A percentile compares a stretch with the other conserved stretches of the same genome.
phyloP scores from a whole-genome alignment of 2,329 filamentous ascomycete genomes.

The Pestalotiopsis sp. region DNA sequence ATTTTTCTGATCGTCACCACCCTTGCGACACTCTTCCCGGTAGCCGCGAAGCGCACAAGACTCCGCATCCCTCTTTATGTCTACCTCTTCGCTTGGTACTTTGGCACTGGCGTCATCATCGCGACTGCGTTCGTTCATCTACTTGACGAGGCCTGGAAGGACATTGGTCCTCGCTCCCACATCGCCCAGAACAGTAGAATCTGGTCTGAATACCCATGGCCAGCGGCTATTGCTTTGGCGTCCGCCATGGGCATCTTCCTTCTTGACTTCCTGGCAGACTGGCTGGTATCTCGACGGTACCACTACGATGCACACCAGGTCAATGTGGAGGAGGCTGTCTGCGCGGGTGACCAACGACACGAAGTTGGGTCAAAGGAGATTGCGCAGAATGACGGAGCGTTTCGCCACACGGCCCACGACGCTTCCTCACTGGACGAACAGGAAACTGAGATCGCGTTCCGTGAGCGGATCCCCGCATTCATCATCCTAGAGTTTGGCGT shows the following conservation, averaged over 20 bases:
- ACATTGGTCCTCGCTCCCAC: constrained; percentile 48
- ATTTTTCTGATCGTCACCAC: constrained; percentile 75
- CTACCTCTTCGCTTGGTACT: constrained; percentile 89
- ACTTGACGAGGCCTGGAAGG: constrained; percentile 77
- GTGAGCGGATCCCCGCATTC: constrained; percentile 80
- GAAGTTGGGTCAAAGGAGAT: too few relatives aligned
- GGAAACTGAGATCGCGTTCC: constrained; percentile 59
- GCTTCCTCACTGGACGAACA: constrained; percentile 41
- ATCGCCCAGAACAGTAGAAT: constrained; percentile 9
- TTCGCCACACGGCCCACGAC: constrained; percentile 52
- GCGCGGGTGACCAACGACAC: constrained; percentile 40
- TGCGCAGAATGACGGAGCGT: constrained; percentile 8
- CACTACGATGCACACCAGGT: background rate
- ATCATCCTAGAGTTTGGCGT: constrained; percentile 96
- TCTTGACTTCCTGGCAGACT: constrained; percentile 72
- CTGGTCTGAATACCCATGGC: constrained; percentile 69
- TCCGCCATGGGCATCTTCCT: constrained; percentile 87
- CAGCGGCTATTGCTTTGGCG: constrained; percentile 81
- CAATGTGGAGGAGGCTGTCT: constrained; percentile 44
- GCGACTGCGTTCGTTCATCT: constrained; percentile 92
- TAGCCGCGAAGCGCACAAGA: constrained; percentile 63
- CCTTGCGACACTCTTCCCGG: constrained; percentile 72
- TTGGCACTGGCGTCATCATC: constrained; percentile 91
- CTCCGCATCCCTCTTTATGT: constrained; percentile 67
- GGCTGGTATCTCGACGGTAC: background rate